phyloP scores from a whole-genome alignment of 2,329 filamentous ascomycete species.

The Nemania sp. region DNA sequence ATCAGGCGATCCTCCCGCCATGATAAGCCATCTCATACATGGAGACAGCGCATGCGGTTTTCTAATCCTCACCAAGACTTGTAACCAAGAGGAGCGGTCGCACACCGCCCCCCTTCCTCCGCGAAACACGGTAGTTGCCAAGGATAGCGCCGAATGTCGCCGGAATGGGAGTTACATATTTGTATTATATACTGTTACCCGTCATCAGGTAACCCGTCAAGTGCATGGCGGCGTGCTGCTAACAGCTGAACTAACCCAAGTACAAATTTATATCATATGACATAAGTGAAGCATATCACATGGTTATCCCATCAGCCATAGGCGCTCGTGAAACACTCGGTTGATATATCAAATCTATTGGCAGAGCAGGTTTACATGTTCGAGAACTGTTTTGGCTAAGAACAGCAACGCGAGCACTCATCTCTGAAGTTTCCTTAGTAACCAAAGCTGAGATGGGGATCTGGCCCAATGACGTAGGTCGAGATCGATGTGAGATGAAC shows the following conservation, averaged over 20 bases:
- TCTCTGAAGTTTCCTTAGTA: too few relatives aligned
- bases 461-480: too few relatives aligned
- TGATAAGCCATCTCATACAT: not conserved
- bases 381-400: not conserved
- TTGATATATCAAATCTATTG: not conserved
- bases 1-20: too few relatives aligned
- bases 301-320: not conserved
- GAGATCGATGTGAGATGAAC: too few relatives aligned
- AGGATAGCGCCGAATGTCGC: not conserved
- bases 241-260: too few relatives aligned
- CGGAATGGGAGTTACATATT: not conserved
- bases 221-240: not conserved
- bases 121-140: not conserved
- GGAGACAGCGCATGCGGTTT: too few relatives aligned
- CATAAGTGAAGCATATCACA: not conserved
- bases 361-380: not conserved
- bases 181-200: too few relatives aligned
- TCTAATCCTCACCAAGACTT: not conserved
- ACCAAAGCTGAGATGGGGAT: too few relatives aligned
- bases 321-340: not conserved
- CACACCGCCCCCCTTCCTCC: not conserved
- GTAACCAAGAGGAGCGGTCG: conserved; percentile 3
- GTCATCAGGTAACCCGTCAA: not conserved
- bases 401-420: too few relatives aligned
- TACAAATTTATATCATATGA: too few relatives aligned